Evolutionary conservation across 2,329 filamentous ascomycete species (phyloP).

Genomic region (Cytospora leucostoma): DNA sequence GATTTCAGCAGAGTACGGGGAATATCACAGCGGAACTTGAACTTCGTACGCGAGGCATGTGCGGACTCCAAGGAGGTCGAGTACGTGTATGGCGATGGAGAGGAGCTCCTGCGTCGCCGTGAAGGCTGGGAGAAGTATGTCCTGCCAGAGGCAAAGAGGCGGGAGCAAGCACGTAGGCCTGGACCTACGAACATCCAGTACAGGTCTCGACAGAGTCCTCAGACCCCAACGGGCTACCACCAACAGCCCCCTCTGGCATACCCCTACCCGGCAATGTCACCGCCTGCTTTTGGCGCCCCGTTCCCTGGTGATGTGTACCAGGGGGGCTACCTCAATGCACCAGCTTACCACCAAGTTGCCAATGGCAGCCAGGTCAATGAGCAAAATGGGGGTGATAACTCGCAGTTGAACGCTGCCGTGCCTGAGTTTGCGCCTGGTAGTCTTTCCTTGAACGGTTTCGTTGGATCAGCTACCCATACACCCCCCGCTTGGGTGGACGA

Average conservation of each 20-base stretch:
- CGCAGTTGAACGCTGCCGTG: conserved; percentile 62
- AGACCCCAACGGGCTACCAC: conserved; percentile 30
- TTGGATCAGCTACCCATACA: not conserved
- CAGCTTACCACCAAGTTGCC: conserved; percentile 32
- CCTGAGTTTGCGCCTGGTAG: conserved; percentile 59
- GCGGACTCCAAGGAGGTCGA: conserved; percentile 73
- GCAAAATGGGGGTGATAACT: conserved; percentile 43
- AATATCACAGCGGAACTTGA: conserved; percentile 66
- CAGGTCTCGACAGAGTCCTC: conserved; percentile 32
- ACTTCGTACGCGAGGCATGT: conserved; percentile 74
- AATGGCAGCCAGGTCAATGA: conserved; percentile 44
- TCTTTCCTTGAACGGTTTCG: conserved; percentile 1
- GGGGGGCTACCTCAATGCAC: conserved; percentile 37
- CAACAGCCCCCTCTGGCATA: conserved; percentile 33
- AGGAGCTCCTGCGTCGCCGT: conserved; percentile 74
- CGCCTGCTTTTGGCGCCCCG: conserved; percentile 10
- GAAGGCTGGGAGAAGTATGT: conserved; percentile 82
- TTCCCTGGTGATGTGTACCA: conserved; percentile 33
- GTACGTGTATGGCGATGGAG: conserved; percentile 72
- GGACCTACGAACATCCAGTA: conserved; percentile 54
- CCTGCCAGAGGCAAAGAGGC: conserved; percentile 68
- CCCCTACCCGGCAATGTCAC: conserved; percentile 33
- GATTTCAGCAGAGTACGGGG: conserved; percentile 83
- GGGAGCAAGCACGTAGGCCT: conserved; percentile 71
- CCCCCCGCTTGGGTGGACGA: conserved; percentile 7